Percentiles rank a stretch among this genome's conserved stretches.
These are phyloP conservation scores for Potentilla sterilis DNA, from an alignment of 306 rosid species.

Conservation along the genomic window DNA sequence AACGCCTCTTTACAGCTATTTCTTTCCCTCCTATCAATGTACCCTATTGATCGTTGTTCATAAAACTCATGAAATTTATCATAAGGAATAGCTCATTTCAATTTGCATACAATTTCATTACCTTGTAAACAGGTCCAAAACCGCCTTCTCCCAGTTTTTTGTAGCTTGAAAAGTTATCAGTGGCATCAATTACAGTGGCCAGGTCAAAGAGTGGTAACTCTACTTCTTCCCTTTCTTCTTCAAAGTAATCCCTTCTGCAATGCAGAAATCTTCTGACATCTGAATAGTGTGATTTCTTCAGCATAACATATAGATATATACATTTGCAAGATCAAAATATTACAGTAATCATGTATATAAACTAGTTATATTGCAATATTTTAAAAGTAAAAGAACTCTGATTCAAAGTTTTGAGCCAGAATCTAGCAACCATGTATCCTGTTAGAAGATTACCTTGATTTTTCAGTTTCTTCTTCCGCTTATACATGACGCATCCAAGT, in stretches of 20 bases:
- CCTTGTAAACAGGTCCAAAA: conserved; percentile 31
- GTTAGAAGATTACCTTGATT: conserved; percentile 1
- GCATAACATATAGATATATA: not conserved
- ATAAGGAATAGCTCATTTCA: not conserved
- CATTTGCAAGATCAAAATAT: not conserved
- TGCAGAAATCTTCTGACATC: not conserved
- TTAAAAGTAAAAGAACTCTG: not conserved
- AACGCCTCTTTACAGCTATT: conserved; percentile 3
- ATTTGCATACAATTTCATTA: not conserved
- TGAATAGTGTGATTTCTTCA: not conserved
- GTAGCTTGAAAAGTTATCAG: conserved; percentile 15
- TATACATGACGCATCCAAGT: not conserved
- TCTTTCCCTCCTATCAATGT: conserved; percentile 6
- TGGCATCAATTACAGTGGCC: conserved; percentile 12
- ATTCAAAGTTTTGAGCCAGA: not conserved
- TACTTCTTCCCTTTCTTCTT: conserved; percentile 3
- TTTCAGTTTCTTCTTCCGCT: not conserved
- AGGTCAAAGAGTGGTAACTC: conserved; percentile 24
- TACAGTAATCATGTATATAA: too few species aligned
- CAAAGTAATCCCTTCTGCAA: not conserved
- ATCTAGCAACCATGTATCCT: not conserved
- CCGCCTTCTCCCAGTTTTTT: conserved; percentile 16
- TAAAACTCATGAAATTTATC: not conserved
- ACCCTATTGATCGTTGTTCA: not conserved
- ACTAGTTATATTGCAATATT: not conserved